phyloP scores from a whole-genome alignment of 2,329 filamentous ascomycete species.

The Aspergillus awamori region DNA sequence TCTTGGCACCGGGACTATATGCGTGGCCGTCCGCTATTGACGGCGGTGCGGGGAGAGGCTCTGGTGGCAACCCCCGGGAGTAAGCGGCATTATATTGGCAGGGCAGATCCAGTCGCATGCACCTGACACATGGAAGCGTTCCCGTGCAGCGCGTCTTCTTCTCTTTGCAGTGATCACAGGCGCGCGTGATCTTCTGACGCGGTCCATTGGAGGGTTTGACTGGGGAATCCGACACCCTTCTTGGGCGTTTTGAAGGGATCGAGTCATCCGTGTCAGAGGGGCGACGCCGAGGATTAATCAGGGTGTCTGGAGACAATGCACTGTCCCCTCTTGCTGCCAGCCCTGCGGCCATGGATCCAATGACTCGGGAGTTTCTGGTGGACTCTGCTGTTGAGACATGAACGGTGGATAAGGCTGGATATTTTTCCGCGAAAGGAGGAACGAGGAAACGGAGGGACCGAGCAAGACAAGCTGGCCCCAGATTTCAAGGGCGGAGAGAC shows the following conservation, averaged over 20 bases:
- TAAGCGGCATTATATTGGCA: slow-evolving; percentile 44
- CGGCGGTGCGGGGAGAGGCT: slow-evolving; percentile 29
- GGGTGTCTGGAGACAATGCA: not conserved
- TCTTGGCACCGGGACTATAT: slow-evolving; percentile 9
- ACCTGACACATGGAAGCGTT: slow-evolving; percentile 40
- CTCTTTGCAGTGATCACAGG: slow-evolving; percentile 43
- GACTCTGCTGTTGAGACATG: not conserved
- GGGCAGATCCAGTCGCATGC: slow-evolving; percentile 34
- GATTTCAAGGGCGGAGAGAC: no score
- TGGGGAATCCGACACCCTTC: slow-evolving; percentile 31
- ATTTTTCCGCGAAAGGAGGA: not conserved
- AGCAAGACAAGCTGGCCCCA: not conserved
- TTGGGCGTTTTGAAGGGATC: slow-evolving; percentile 27
- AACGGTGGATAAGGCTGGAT: not conserved
- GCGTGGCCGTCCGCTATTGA: slow-evolving; percentile 18
- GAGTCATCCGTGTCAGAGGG: not conserved
- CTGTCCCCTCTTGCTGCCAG: not conserved
- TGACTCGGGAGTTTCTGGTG: not conserved
- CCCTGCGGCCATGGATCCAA: not conserved
- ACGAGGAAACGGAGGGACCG: not conserved
- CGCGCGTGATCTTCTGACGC: slow-evolving; percentile 43
- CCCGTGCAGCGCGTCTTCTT: slow-evolving; percentile 45
- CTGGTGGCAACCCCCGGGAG: slow-evolving; percentile 41
- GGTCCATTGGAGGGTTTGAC: slow-evolving; percentile 24
- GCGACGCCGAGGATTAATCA: not conserved